Base-by-base conservation (phyloP, 2,329 filamentous ascomycete species). In the Niveomyces coronatus region DNA sequence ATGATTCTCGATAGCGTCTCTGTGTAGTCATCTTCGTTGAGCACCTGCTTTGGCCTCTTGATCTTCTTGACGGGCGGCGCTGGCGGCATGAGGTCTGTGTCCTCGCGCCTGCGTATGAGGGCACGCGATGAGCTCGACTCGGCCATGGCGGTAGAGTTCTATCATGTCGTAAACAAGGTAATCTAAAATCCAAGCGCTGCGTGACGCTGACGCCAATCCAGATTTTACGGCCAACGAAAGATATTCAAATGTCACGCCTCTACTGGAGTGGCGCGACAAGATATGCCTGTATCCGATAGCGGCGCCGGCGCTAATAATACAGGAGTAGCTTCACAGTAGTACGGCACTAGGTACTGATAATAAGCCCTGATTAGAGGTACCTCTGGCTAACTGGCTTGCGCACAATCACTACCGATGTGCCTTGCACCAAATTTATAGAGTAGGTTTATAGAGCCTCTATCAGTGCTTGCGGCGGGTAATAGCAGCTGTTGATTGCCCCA, bases 1-100 rank as follows among this genome's bases (percentile, higher is more conserved):
- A 98, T 94, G 54, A 98, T 96, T 49, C 91, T 82, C 0, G 88
- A 94, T 19, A 98, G 70, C 1, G 85, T 83, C 41, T 87, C 79
- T 3, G 86, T 91, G 60, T 98, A 98, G 37, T 82, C 79, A 49
- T 98, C 89, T 68, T 98, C 91, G 57, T 94, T 86, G 19, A 98
- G 74, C 19, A 95, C 79, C 45, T 82, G 83, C 45, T 81, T 79
- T 0, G 91, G 91, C 37, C 91, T 76, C 62, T 95, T 95, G 53
- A 95, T 94, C 42, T 86, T 82, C 59, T 94, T 96, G 29, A 79
- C 68, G 0, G 78, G 72, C 4, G 87, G 85, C 5, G 89, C 88
- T 9, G 88, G 87, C 13, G 85, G 82, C 87, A 95, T 96, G 47
- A 65, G 65, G 39, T 83, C 77, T 18, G 65, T 72, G 42, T 85